These are phyloP conservation scores for Kazachstania psychrophila DNA, from an alignment of 805 yeast genomes.

Conservation along the genomic window DNA sequence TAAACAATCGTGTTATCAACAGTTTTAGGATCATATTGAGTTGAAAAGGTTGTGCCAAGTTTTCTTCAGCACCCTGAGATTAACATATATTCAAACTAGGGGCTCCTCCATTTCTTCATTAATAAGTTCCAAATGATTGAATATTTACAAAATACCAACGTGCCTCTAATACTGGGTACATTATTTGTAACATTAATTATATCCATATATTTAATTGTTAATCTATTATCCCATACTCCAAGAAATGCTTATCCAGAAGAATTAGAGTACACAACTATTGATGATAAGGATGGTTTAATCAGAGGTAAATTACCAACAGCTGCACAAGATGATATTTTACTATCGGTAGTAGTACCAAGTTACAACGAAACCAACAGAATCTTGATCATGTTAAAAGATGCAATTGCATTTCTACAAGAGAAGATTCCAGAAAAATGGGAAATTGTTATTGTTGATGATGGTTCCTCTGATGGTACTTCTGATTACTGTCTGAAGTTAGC, in stretches of 20 bases:
- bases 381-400: conserved; percentile 60
- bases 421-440: conserved; percentile 39
- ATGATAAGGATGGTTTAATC: conserved; percentile 21
- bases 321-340: conserved; percentile 34
- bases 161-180: conserved; percentile 1
- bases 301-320: conserved; percentile 24
- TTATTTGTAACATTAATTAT: conserved; percentile 4
- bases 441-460: conserved; percentile 84
- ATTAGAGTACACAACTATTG: conserved; percentile 44
- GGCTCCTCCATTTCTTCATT: too few species aligned
- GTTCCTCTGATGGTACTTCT: conserved; percentile 74
- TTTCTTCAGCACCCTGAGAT: too few species aligned
- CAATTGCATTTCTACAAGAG: conserved; percentile 43
- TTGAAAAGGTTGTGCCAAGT: too few species aligned
- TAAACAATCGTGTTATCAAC: too few species aligned
- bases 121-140: too few species aligned
- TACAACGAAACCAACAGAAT: conserved; percentile 77
- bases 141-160: too few species aligned
- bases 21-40: too few species aligned
- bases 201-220: conserved; percentile 34
- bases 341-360: conserved; percentile 88
- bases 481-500: conserved; percentile 59
- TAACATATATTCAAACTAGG: too few species aligned
- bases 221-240: conserved; percentile 54
- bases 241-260: conserved; percentile 48